Conservation (phyloP, 1,284 basidiomycete genomes). For the Cryptococcus hybrid region DNA sequence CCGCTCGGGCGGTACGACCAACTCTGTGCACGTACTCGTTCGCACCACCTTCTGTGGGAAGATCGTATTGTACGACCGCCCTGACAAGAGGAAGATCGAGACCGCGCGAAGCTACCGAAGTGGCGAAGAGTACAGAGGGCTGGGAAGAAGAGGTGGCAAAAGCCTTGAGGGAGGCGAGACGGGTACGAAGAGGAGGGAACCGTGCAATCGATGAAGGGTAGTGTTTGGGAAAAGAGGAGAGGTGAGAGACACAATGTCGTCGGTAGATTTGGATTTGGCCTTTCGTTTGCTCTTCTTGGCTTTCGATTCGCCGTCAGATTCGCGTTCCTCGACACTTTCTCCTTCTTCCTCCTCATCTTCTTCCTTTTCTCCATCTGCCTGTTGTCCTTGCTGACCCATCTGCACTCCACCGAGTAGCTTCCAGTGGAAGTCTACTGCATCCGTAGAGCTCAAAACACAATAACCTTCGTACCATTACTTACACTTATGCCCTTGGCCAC, state of each 20-base stretch:
- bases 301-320: constrained; percentile 19
- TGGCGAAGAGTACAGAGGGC: constrained; percentile 81
- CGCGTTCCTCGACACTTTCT: constrained; percentile 40
- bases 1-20: constrained; percentile 94
- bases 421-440: constrained; percentile 98
- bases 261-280: constrained; percentile 25
- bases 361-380: constrained; percentile 37
- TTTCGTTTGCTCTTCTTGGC: constrained; percentile 17
- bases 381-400: constrained; percentile 60
- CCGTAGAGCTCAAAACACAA: constrained; percentile 97
- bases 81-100: constrained; percentile 95
- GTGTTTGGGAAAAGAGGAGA: constrained; percentile 79
- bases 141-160: constrained; percentile 60
- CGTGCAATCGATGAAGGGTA: constrained; percentile 88
- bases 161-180: constrained; percentile 74
- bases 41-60: constrained; percentile 94
- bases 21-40: constrained; percentile 98
- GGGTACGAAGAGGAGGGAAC: constrained; percentile 79
- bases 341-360: constrained; percentile 30
- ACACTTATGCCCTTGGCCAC: constrained; percentile 36
- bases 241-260: constrained; percentile 58
- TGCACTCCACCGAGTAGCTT: constrained; percentile 71
- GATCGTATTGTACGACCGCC: constrained; percentile 93
- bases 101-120: constrained; percentile 95
- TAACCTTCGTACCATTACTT: constrained; percentile 58